Percentiles rank a stretch among this genome's conserved stretches.
phyloP scores from a whole-genome alignment of 352 stramenopile species.

The Phytophthora cajani region DNA sequence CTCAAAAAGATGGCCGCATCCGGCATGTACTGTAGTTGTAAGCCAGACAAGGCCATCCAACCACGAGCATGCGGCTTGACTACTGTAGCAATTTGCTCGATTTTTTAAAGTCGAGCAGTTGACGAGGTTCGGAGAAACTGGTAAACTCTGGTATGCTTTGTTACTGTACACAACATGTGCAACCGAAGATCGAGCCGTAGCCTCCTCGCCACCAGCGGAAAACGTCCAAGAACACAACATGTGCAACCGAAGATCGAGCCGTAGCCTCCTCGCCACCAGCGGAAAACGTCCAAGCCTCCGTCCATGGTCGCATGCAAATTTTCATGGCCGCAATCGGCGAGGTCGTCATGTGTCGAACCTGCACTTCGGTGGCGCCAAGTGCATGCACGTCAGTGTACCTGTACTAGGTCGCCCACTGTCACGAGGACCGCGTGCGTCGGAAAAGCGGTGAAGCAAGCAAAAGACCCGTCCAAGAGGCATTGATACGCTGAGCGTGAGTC shows the following conservation, averaged over 20 bases:
- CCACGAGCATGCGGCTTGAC: neutral
- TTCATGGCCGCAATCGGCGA: neutral
- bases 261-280: slow-evolving; percentile 2
- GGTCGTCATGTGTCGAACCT: neutral
- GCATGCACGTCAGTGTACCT: neutral
- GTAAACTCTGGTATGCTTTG: slow-evolving; percentile 23
- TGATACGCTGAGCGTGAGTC: slow-evolving; percentile 11
- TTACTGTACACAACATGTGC: slow-evolving; percentile 18
- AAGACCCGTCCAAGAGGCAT: slow-evolving; percentile 13
- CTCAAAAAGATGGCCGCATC: too few species aligned
- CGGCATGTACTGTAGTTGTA: neutral
- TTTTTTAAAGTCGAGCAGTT: slow-evolving; percentile 22
- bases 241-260: slow-evolving; percentile 19
- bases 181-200: slow-evolving; percentile 12
- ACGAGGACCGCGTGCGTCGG: slow-evolving; percentile 8
- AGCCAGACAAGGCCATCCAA: neutral
- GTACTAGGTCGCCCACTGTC: neutral
- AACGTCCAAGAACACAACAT: too few species aligned
- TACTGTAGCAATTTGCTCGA: neutral
- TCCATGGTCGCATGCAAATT: neutral
- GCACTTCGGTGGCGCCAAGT: too few species aligned
- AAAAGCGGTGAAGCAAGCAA: slow-evolving; percentile 26
- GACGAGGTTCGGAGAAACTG: slow-evolving; percentile 13
- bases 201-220: slow-evolving; percentile 10
- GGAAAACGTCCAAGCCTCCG: neutral